These are phyloP conservation scores for Colletotrichum sp. DNA, from an alignment of 2,329 filamentous ascomycete species.

Conservation along the genomic window DNA sequence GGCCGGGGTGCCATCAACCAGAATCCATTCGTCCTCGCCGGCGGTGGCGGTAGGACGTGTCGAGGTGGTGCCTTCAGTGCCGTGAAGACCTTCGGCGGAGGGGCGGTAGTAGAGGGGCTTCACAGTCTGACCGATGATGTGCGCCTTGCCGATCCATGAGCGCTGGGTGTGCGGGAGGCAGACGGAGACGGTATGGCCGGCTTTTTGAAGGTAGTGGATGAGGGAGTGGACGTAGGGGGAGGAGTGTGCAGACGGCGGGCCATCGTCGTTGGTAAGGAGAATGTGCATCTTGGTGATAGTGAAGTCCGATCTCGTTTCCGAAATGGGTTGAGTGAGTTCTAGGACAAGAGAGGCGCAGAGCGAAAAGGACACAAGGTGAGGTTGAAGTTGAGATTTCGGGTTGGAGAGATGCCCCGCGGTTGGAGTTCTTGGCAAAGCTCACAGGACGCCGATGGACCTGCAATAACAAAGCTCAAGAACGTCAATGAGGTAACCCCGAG, in stretches of 20 bases:
- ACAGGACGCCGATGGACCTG: neutral
- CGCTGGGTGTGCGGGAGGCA: conserved; percentile 90
- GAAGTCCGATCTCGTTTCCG: neutral
- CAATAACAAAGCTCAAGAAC: neutral
- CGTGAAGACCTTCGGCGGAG: conserved; percentile 40
- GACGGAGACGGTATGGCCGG: conserved; percentile 88
- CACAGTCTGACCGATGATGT: conserved; percentile 89
- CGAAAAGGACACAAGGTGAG: neutral
- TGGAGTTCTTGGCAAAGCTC: neutral
- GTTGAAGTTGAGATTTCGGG: neutral
- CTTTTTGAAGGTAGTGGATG: conserved; percentile 70
- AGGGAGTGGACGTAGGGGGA: conserved; percentile 83
- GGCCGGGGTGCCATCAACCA: conserved; percentile 82
- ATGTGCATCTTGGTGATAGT: conserved; percentile 57
- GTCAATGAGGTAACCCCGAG: neutral
- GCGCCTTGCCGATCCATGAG: conserved; percentile 98
- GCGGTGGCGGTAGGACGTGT: conserved; percentile 52
- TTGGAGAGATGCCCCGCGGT: neutral
- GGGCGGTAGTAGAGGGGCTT: conserved; percentile 84
- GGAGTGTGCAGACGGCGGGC: conserved; percentile 77
- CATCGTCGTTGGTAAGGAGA: conserved; percentile 79
- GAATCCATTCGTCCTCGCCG: conserved; percentile 76
- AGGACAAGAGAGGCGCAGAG: neutral
- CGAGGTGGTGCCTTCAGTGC: conserved; percentile 69
- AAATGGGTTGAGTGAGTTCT: neutral